Percentiles rank a stretch among this genome's conserved stretches.
Evolutionary conservation across 148 eudicot species (phyloP).

Genomic region (Amaranthus hypochondriacus): DNA sequence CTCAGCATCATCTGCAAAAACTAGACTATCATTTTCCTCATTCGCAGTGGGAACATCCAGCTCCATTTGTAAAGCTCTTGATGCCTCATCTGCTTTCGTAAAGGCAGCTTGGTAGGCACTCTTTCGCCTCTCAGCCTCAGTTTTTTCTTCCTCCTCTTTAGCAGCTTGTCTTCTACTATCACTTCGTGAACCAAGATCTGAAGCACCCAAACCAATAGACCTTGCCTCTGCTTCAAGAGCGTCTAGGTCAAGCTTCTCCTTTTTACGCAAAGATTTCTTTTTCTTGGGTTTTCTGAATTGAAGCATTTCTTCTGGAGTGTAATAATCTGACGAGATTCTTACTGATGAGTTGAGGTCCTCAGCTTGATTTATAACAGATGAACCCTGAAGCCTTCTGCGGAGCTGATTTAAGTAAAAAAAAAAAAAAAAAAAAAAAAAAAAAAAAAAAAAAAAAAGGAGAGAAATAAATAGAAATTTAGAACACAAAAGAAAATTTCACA

Average conservation of each 20-base stretch:
- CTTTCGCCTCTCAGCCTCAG: constrained; percentile 71
- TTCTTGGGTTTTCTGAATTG: constrained; percentile 94
- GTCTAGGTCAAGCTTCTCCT: constrained; percentile 79
- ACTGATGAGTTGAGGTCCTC: constrained; percentile 64
- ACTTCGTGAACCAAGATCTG: constrained; percentile 82
- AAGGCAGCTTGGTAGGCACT: constrained; percentile 69
- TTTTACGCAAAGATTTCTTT: constrained; percentile 89
- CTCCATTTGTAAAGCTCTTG: constrained; percentile 64
- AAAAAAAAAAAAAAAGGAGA: background rate
- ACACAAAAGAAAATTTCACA: background rate
- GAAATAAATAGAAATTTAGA: background rate
- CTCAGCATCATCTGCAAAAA: constrained; percentile 77
- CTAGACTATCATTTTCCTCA: constrained; percentile 51
- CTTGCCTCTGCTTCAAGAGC: constrained; percentile 95
- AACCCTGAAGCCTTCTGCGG: constrained; percentile 70
- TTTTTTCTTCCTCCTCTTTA: constrained; percentile 67
- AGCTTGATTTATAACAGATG: constrained; percentile 37
- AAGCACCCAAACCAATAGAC: constrained; percentile 73
- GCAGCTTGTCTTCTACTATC: constrained; percentile 54
- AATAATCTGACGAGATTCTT: constrained; percentile 66
- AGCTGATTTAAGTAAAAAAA: constrained; percentile 41
- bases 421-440: background rate
- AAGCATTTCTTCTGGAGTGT: constrained; percentile 82
- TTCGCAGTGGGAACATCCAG: constrained; percentile 26
- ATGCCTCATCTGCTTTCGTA: constrained; percentile 88